Percentiles rank a stretch among this genome's conserved stretches.
These are phyloP conservation scores for Leptographium procerum DNA, from an alignment of 2,329 filamentous ascomycete species.

Conservation along the genomic window DNA sequence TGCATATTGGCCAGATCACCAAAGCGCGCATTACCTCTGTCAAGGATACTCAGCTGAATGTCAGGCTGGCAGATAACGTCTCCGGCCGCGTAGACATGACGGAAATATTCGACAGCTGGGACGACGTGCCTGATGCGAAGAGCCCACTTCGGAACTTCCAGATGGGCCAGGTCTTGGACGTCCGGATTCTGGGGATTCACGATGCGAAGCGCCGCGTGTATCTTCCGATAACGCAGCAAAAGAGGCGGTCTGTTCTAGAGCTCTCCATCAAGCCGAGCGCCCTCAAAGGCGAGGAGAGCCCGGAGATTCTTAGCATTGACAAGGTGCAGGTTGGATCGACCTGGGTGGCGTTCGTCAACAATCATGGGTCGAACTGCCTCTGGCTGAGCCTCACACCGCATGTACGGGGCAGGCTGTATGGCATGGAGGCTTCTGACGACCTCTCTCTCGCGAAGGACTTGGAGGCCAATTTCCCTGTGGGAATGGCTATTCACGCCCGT, in stretches of 20 bases:
- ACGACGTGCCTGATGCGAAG: slow-evolving; percentile 74
- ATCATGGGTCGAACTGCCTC: slow-evolving; percentile 63
- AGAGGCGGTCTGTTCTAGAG: slow-evolving; percentile 73
- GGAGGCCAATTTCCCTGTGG: slow-evolving; percentile 71
- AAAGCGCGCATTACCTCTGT: slow-evolving; percentile 73
- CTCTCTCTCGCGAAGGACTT: slow-evolving; percentile 67
- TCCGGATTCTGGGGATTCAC: slow-evolving; percentile 75
- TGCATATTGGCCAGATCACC: slow-evolving; percentile 59
- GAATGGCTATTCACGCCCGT: slow-evolving; percentile 73
- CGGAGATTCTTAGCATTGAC: slow-evolving; percentile 52
- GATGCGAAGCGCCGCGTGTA: slow-evolving; percentile 86
- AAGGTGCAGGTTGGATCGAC: slow-evolving; percentile 60
- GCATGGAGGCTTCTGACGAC: slow-evolving; percentile 80
- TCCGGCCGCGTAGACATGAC: slow-evolving; percentile 91
- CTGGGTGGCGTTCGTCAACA: slow-evolving; percentile 83
- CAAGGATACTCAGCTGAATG: slow-evolving; percentile 87
- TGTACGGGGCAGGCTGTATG: slow-evolving; percentile 70
- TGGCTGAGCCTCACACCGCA: slow-evolving; percentile 89
- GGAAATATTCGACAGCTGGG: slow-evolving; percentile 79
- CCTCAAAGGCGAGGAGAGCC: slow-evolving; percentile 31
- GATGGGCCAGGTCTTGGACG: slow-evolving; percentile 57
- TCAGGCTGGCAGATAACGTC: slow-evolving; percentile 74
- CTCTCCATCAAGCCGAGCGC: slow-evolving; percentile 70
- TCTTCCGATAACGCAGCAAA: slow-evolving; percentile 78
- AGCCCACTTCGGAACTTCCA: slow-evolving; percentile 66